phyloP scores from a whole-genome alignment of 768 basidiomycete species.

The Rickenella mellea region DNA sequence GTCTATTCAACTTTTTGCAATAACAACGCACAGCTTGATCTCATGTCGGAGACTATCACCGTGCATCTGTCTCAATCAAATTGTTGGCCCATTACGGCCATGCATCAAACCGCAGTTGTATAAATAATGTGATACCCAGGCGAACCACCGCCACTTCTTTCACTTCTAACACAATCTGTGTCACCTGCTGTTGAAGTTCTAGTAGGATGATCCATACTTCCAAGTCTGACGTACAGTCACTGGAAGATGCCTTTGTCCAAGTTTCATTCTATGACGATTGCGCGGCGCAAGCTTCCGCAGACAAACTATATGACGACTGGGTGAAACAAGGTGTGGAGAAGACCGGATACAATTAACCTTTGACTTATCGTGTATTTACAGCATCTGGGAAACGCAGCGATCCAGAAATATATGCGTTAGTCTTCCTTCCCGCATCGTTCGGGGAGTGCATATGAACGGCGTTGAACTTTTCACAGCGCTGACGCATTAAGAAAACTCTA shows the following conservation, averaged over 20 bases:
- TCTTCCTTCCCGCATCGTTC: neutral
- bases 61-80: too few species aligned
- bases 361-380: slow-evolving; percentile 5
- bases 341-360: neutral
- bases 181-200: too few species aligned
- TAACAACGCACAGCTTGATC: too few species aligned
- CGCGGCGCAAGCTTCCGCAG: slow-evolving; percentile 1
- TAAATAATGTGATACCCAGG: too few species aligned
- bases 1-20: too few species aligned
- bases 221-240: too few species aligned
- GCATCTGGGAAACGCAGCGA: slow-evolving; percentile 45
- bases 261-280: slow-evolving; percentile 29
- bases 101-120: too few species aligned
- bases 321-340: slow-evolving; percentile 33
- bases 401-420: slow-evolving; percentile 39
- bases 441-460: slow-evolving; percentile 4
- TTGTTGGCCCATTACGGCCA: too few species aligned
- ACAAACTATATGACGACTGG: slow-evolving; percentile 43
- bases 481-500: slow-evolving; percentile 47
- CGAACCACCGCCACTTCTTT: too few species aligned
- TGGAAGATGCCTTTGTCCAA: slow-evolving; percentile 35
- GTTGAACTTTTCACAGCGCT: slow-evolving; percentile 16
- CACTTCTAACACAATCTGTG: too few species aligned
- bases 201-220: too few species aligned
- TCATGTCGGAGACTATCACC: too few species aligned